These are phyloP conservation scores for Salix exigua DNA, from an alignment of 345 rosid genomes.

Conservation along the genomic window DNA sequence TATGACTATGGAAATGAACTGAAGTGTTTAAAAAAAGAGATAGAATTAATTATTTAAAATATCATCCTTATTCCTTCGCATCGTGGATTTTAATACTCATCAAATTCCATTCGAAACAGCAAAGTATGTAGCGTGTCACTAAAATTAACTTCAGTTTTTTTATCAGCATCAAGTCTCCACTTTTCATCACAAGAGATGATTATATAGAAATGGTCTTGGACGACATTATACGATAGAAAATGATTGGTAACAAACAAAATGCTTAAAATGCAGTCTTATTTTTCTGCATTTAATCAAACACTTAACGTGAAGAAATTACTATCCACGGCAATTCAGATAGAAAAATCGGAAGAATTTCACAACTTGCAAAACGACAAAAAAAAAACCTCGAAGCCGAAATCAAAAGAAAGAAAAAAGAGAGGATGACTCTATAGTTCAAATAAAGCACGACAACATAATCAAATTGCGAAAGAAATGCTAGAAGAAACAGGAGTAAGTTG, in stretches of 20 bases:
- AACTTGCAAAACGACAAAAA: background rate
- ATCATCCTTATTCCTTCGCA: no score
- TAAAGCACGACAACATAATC: background rate
- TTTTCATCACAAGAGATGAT: background rate
- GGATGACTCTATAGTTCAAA: background rate
- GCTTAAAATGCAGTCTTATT: conserved; percentile 8
- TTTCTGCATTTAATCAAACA: conserved; percentile 37
- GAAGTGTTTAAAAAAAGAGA: no score
- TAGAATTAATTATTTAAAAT: no score
- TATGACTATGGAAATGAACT: no score
- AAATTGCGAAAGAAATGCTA: background rate
- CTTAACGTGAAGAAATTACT: conserved; percentile 2
- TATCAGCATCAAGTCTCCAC: background rate
- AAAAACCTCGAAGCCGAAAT: background rate
- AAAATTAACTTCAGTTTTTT: background rate
- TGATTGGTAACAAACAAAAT: background rate
- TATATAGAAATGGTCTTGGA: background rate
- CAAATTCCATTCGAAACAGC: no score
- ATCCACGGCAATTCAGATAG: background rate
- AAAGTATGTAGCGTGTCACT: background rate
- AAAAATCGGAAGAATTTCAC: background rate
- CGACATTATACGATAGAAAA: background rate
- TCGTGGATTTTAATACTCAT: no score
- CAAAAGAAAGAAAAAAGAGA: background rate
- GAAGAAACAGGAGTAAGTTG: background rate